Evolutionary conservation across 2,329 filamentous ascomycete genomes (phyloP).

Genomic region (Trichoderma aggressivum): DNA sequence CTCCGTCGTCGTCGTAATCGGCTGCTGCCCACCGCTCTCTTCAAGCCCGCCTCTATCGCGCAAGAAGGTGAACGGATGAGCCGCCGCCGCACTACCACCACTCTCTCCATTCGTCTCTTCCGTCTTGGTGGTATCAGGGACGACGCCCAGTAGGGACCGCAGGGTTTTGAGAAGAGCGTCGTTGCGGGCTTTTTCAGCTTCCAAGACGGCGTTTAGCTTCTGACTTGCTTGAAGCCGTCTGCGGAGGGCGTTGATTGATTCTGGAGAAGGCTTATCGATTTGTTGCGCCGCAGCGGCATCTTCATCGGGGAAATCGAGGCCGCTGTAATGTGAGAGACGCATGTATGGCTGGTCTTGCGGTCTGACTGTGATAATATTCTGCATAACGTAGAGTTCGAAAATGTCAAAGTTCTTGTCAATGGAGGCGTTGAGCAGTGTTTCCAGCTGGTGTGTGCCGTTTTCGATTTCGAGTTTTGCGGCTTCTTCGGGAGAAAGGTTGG

Average conservation of each 20-base stretch:
- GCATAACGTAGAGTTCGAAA: conserved; percentile 84
- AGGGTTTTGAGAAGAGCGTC: conserved; percentile 66
- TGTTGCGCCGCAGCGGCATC: conserved; percentile 10
- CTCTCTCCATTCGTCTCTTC: conserved; percentile 19
- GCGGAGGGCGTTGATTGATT: conserved; percentile 68
- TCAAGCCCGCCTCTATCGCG: conserved; percentile 49
- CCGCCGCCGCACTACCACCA: conserved; percentile 5
- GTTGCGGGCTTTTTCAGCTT: conserved; percentile 69
- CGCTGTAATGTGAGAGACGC: conserved; percentile 80
- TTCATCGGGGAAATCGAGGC: conserved; percentile 44
- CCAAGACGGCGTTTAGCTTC: conserved; percentile 67
- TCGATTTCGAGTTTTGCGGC: conserved; percentile 68
- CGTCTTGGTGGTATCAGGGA: conserved; percentile 21
- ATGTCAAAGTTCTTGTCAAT: conserved; percentile 85
- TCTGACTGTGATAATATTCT: conserved; percentile 72
- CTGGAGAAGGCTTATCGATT: conserved; percentile 51
- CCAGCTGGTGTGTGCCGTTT: conserved; percentile 79
- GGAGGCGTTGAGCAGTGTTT: conserved; percentile 75
- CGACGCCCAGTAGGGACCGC: conserved; percentile 41
- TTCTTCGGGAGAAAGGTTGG: conserved; percentile 40
- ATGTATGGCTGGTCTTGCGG: conserved; percentile 75
- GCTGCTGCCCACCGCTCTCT: conserved; percentile 49
- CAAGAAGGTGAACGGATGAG: conserved; percentile 52
- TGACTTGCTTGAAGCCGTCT: conserved; percentile 74
- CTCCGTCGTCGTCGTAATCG: conserved; percentile 66